Percentiles rank a stretch among this genome's conserved stretches.
Conservation (phyloP, 768 basidiomycete genomes). For the Termitomyces bulborhizus region DNA sequence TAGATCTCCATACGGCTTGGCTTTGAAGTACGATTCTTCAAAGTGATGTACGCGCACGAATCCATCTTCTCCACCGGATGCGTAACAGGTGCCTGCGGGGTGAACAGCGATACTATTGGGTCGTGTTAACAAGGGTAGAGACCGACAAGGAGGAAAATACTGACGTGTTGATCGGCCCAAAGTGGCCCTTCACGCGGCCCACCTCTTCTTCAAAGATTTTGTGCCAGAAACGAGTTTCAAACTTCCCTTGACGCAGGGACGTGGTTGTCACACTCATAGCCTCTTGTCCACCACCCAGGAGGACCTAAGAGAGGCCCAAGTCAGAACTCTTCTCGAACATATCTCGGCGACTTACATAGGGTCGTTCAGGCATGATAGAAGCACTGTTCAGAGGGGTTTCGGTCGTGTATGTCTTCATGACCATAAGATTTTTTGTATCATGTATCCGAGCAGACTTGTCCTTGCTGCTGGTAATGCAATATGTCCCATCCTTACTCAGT, state of each 20-base stretch:
- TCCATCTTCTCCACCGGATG: slow-evolving; percentile 96
- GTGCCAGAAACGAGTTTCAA: slow-evolving; percentile 98
- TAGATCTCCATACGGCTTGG: slow-evolving; percentile 86
- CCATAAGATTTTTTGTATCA: slow-evolving; percentile 80
- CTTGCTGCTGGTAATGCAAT: slow-evolving; percentile 94
- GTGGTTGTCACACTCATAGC: slow-evolving; percentile 98
- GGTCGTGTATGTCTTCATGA: slow-evolving; percentile 89
- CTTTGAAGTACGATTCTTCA: slow-evolving; percentile 91
- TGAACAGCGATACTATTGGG: slow-evolving; percentile 79
- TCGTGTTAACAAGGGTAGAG: slow-evolving; percentile 1
- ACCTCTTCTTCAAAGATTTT: slow-evolving; percentile 95
- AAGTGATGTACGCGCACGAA: slow-evolving; percentile 90
- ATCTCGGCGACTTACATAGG: slow-evolving; percentile 53
- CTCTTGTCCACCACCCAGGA: slow-evolving; percentile 96
- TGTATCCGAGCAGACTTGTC: slow-evolving; percentile 95
- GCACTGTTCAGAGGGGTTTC: slow-evolving; percentile 97
- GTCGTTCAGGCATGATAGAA: slow-evolving; percentile 73
- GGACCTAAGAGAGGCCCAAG: slow-evolving; percentile 40
- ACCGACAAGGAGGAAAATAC: slow-evolving; percentile 24
- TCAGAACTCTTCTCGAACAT: background rate
- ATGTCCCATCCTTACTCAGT: slow-evolving; percentile 81
- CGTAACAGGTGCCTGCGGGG: slow-evolving; percentile 81
- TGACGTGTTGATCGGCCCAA: slow-evolving; percentile 93
- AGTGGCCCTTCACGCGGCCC: slow-evolving; percentile 95
- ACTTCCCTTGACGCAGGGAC: slow-evolving; percentile 89